A percentile compares a stretch with the other conserved stretches of the same genome.
Conservation (phyloP, 108 stramenopile species). For the Conticribra guillardii region DNA sequence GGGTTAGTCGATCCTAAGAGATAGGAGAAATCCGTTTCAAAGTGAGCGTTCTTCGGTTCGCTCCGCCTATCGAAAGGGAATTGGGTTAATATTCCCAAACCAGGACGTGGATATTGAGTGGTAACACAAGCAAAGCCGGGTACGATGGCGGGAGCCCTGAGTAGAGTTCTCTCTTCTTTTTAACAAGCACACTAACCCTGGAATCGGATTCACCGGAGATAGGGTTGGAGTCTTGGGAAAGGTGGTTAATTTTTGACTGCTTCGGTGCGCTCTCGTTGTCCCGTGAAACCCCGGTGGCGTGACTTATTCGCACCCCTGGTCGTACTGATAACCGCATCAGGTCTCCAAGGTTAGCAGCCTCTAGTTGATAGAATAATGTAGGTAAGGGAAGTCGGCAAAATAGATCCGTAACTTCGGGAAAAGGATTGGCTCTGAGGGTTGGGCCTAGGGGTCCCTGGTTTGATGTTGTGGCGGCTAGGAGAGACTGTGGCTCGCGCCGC, state of each 20-base stretch:
- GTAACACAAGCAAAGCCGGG: slow-evolving; percentile 91
- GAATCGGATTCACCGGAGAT: slow-evolving; percentile 91
- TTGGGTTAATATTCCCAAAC: slow-evolving; percentile 94
- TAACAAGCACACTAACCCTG: slow-evolving; percentile 88
- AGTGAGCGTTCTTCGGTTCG: slow-evolving; percentile 64
- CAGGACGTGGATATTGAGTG: slow-evolving; percentile 93
- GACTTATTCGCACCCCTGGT: slow-evolving; percentile 88
- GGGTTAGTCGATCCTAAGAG: slow-evolving; percentile 93
- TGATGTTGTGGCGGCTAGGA: slow-evolving; percentile 65
- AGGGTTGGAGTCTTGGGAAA: slow-evolving; percentile 86
- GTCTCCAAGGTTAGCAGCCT: slow-evolving; percentile 80
- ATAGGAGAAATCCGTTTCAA: slow-evolving; percentile 91
- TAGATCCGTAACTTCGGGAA: slow-evolving; percentile 91
- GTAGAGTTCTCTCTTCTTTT: slow-evolving; percentile 96
- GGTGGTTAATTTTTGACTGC: slow-evolving; percentile 81
- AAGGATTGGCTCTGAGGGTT: slow-evolving; percentile 90
- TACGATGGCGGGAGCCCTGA: slow-evolving; percentile 88
- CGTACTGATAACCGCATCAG: slow-evolving; percentile 98
- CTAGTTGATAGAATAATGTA: slow-evolving; percentile 97
- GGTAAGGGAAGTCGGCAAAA: slow-evolving; percentile 85
- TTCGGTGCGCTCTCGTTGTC: slow-evolving; percentile 89
- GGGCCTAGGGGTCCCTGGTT: slow-evolving; percentile 74
- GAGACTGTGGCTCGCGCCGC: slow-evolving; percentile 73
- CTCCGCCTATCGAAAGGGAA: slow-evolving; percentile 93
- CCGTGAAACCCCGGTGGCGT: slow-evolving; percentile 91